phyloP scores from a whole-genome alignment of 2,329 filamentous ascomycete species.

The Shiraia sp. region DNA sequence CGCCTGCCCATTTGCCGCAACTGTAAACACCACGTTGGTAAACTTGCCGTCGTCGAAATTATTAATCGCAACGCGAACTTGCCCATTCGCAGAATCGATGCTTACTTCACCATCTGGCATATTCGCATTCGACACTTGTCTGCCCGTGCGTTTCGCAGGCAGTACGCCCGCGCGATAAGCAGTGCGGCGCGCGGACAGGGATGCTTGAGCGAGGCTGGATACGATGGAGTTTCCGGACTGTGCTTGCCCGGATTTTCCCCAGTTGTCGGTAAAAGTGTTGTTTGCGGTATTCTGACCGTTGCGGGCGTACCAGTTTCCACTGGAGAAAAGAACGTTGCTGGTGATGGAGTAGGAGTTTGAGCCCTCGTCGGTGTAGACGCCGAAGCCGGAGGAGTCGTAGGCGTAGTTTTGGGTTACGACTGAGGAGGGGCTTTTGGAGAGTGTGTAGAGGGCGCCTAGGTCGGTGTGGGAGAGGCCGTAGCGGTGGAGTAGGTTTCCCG shows the following conservation, averaged over 20 bases:
- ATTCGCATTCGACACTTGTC: background rate
- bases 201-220: constrained; percentile 4
- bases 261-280: constrained; percentile 13
- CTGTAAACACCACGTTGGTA: background rate
- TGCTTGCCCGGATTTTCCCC: constrained; percentile 8
- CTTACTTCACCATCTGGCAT: background rate
- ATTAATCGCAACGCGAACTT: background rate
- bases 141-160: background rate
- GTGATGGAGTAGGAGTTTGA: constrained; percentile 13
- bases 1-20: background rate
- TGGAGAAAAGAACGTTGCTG: constrained; percentile 13
- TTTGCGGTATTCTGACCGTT: constrained; percentile 18
- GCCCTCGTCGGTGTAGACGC: constrained; percentile 17
- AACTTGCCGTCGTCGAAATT: background rate
- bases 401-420: constrained; percentile 15
- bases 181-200: constrained; percentile 5
- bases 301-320: constrained; percentile 12
- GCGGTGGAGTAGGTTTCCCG: constrained; percentile 13
- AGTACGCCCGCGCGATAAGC: constrained; percentile 11
- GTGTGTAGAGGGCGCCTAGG: constrained; percentile 15
- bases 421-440: constrained; percentile 14
- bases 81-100: background rate
- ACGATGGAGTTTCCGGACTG: constrained; percentile 12
- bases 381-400: constrained; percentile 14
- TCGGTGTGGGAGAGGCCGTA: constrained; percentile 17